These are phyloP conservation scores for Mucor plumbeus DNA, from an alignment of 371 early-diverging fungal genomes.

Conservation along the genomic window DNA sequence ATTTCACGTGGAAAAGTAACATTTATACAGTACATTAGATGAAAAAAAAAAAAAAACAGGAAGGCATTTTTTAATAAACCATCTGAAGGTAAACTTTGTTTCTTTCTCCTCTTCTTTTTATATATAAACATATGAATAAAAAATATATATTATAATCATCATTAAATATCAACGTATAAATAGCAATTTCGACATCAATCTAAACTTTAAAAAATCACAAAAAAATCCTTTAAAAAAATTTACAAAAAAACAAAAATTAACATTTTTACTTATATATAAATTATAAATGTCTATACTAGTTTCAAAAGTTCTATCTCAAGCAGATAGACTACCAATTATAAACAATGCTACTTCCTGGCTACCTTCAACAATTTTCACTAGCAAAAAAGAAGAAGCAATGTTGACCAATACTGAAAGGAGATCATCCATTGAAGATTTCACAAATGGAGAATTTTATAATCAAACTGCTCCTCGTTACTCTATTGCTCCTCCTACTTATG, in stretches of 20 bases:
- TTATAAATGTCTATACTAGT: conserved; percentile 19
- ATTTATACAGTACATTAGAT: neutral
- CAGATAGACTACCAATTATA: conserved; percentile 26
- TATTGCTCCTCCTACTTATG: conserved; percentile 43
- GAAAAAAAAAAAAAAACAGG: neutral
- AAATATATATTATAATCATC: neutral
- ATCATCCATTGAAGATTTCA: neutral
- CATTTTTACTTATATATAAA: neutral
- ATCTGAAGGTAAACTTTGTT: conserved; percentile 8
- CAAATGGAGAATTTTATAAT: neutral
- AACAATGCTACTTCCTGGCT: conserved; percentile 22
- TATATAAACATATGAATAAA: conserved; percentile 1
- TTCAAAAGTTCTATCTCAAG: conserved; percentile 23
- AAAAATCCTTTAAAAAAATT: neutral
- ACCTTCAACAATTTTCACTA: neutral
- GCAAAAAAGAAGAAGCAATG: conserved; percentile 15
- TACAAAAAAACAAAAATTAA: neutral
- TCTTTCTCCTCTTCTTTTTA: neutral
- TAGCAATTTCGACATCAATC: neutral
- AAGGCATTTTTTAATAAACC: neutral
- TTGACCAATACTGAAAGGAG: neutral
- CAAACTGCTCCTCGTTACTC: conserved; percentile 27
- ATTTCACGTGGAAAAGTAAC: conserved; percentile 17
- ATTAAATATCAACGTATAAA: neutral
- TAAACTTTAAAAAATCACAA: neutral